Percentiles rank a stretch among this genome's conserved stretches.
phyloP scores from a whole-genome alignment of 2,329 filamentous ascomycete species.

The Ophiostoma novo-ulmi region DNA sequence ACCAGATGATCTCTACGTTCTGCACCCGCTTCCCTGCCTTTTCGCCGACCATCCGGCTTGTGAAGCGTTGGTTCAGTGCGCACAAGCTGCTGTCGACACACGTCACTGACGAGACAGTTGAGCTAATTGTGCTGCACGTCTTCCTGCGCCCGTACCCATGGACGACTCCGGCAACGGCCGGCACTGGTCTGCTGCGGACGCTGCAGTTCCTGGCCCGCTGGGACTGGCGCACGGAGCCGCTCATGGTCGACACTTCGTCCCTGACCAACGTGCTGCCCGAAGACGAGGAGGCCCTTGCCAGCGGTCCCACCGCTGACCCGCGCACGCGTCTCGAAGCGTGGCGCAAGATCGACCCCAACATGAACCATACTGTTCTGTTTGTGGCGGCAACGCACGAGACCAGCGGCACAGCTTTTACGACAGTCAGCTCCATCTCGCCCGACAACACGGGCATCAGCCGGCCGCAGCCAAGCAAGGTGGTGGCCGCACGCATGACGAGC shows the following conservation, averaged over 20 bases:
- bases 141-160: slow-evolving; percentile 83
- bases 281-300: slow-evolving; percentile 34
- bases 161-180: slow-evolving; percentile 67
- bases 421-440: slow-evolving; percentile 38
- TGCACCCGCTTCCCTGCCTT: slow-evolving; percentile 75
- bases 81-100: slow-evolving; percentile 66
- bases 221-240: slow-evolving; percentile 83
- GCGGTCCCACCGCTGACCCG: slow-evolving; percentile 15
- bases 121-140: slow-evolving; percentile 70
- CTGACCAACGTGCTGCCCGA: slow-evolving; percentile 47
- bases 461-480: slow-evolving; percentile 64
- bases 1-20: slow-evolving; percentile 72
- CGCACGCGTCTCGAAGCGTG: slow-evolving; percentile 69
- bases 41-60: slow-evolving; percentile 74
- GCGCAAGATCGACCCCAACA: slow-evolving; percentile 80
- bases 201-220: slow-evolving; percentile 75
- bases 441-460: slow-evolving; percentile 34
- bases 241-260: slow-evolving; percentile 70
- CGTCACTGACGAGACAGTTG: slow-evolving; percentile 73
- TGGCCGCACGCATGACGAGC: slow-evolving; percentile 75
- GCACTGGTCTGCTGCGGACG: slow-evolving; percentile 75
- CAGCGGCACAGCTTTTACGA: slow-evolving; percentile 76
- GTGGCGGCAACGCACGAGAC: slow-evolving; percentile 73
- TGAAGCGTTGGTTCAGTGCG: slow-evolving; percentile 82
- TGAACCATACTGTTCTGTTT: slow-evolving; percentile 79